A percentile compares a stretch with the other conserved stretches of the same genome.
Evolutionary conservation across 257 asterid species (phyloP).

Genomic region (Solanum appendiculatum): DNA sequence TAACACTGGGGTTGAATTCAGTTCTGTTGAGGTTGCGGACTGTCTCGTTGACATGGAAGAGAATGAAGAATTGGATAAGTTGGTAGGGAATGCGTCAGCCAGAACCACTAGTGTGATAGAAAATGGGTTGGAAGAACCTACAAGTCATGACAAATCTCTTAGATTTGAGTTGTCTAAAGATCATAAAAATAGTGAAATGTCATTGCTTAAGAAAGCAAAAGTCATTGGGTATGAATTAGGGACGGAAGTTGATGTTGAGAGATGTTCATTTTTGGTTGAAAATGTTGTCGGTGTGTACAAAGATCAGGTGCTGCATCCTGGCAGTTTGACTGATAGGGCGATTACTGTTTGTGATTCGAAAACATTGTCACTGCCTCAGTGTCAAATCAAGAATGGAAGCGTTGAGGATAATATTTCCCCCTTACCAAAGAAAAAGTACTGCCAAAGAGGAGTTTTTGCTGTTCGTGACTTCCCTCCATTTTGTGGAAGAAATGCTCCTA

Average conservation of each 20-base stretch:
- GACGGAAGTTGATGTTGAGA: slow-evolving; percentile 9
- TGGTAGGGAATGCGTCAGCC: slow-evolving; percentile 20
- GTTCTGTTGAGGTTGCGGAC: slow-evolving; percentile 9
- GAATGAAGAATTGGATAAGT: slow-evolving; percentile 26
- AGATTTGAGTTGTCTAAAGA: slow-evolving; percentile 10
- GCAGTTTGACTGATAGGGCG: neutral
- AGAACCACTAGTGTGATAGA: slow-evolving; percentile 2
- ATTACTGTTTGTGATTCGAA: neutral
- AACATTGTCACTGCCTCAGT: neutral
- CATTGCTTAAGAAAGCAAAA: neutral
- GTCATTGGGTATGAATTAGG: neutral
- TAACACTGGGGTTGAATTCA: slow-evolving; percentile 12
- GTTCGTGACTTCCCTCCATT: slow-evolving; percentile 68
- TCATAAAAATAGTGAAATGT: neutral
- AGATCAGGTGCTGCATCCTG: neutral
- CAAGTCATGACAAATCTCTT: slow-evolving; percentile 11
- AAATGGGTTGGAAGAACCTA: slow-evolving; percentile 11
- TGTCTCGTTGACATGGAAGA: slow-evolving; percentile 6
- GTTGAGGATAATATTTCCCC: slow-evolving; percentile 10
- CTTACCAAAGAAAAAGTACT: slow-evolving; percentile 39
- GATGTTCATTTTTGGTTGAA: neutral
- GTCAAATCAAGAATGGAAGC: neutral
- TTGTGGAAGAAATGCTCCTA: slow-evolving; percentile 38
- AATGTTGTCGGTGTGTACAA: neutral
- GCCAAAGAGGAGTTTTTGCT: slow-evolving; percentile 60